Conservation (phyloP, 1,139 yeast genomes). For the Blastobotrys serpentis region DNA sequence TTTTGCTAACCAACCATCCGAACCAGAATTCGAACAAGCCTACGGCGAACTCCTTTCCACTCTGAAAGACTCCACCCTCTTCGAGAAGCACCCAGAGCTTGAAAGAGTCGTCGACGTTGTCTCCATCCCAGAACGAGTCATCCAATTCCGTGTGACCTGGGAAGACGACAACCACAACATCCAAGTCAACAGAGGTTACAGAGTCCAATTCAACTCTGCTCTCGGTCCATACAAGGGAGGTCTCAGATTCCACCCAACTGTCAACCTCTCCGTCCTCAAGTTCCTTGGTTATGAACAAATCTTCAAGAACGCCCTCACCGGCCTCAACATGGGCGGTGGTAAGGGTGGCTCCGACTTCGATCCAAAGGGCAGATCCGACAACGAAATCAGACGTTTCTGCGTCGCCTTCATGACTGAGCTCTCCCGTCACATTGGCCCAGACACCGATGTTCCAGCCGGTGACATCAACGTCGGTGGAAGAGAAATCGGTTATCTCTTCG, state of each 20-base stretch:
- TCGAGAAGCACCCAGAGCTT: conserved; percentile 85
- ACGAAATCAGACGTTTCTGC: conserved; percentile 96
- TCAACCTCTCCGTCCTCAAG: conserved; percentile 89
- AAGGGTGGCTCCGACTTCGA: conserved; percentile 99
- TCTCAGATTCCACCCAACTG: conserved; percentile 95
- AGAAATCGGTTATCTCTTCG: conserved; percentile 90
- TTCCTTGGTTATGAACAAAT: conserved; percentile 98
- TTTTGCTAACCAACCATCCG: conserved; percentile 40
- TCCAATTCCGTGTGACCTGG: conserved; percentile 97
- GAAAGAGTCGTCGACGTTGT: conserved; percentile 87
- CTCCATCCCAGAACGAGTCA: conserved; percentile 91
- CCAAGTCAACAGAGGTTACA: conserved; percentile 94
- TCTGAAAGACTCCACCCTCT: conserved; percentile 86
- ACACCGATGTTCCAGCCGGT: conserved; percentile 98
- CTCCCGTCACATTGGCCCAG: conserved; percentile 93
- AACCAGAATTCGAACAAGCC: conserved; percentile 99
- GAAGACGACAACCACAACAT: conserved; percentile 90
- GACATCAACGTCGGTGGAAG: conserved; percentile 94
- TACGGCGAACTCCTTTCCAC: conserved; percentile 89
- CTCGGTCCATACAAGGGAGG: conserved; percentile 99
- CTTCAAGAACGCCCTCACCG: conserved; percentile 97
- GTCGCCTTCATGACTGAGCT: conserved; percentile 93
- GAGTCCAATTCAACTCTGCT: conserved; percentile 98
- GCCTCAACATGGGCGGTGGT: conserved; percentile 98
- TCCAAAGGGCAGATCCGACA: conserved; percentile 91